A percentile compares a stretch with the other conserved stretches of the same genome.
Conservation (phyloP, 2,329 filamentous ascomycete genomes). For the Trichoderma citrinoviride region DNA sequence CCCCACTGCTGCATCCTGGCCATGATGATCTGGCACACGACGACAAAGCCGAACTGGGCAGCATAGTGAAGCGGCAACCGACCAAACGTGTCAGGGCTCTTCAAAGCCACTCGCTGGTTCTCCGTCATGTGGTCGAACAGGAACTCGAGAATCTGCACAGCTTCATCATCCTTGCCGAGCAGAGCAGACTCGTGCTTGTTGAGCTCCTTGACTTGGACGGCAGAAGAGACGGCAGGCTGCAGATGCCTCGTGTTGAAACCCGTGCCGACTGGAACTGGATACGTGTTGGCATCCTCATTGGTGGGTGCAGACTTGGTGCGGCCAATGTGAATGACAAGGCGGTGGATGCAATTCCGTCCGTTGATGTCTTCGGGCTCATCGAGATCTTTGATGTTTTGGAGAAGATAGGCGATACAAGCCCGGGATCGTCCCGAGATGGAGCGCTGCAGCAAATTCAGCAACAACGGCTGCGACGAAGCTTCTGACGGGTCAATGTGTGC, state of each 20-base stretch:
- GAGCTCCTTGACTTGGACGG: slow-evolving; percentile 56
- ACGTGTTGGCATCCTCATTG: slow-evolving; percentile 53
- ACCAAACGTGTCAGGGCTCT: slow-evolving; percentile 72
- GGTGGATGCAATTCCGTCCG: slow-evolving; percentile 87
- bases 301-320: slow-evolving; percentile 57
- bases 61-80: slow-evolving; percentile 89
- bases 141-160: slow-evolving; percentile 63
- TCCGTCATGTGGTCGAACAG: slow-evolving; percentile 66
- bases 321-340: slow-evolving; percentile 87
- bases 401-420: slow-evolving; percentile 66
- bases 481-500: slow-evolving; percentile 45
- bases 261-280: slow-evolving; percentile 47
- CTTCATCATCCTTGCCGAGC: slow-evolving; percentile 67
- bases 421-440: slow-evolving; percentile 69
- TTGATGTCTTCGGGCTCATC: slow-evolving; percentile 92
- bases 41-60: slow-evolving; percentile 88
- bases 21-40: slow-evolving; percentile 86
- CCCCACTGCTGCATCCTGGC: slow-evolving; percentile 85
- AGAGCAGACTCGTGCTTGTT: slow-evolving; percentile 66
- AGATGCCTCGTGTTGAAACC: slow-evolving; percentile 70
- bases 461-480: slow-evolving; percentile 56
- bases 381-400: slow-evolving; percentile 67
- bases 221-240: slow-evolving; percentile 70
- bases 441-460: slow-evolving; percentile 77
- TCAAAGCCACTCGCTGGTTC: slow-evolving; percentile 65